phyloP scores from a whole-genome alignment of 176 grass and related monocot species.

The Paspalum notatum region DNA sequence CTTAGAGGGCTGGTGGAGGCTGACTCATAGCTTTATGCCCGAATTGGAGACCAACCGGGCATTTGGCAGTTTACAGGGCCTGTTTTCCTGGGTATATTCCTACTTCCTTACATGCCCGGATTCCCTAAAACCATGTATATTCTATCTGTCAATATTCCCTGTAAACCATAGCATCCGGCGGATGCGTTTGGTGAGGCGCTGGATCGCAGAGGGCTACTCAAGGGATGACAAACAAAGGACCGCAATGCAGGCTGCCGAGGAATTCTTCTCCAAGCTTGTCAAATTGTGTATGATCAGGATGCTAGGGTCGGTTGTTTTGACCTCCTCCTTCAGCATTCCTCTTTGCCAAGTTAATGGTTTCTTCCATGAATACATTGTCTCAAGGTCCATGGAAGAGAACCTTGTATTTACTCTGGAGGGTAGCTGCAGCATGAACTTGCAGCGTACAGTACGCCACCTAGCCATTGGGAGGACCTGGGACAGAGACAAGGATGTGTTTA shows the following conservation, averaged over 20 bases:
- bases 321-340: neutral
- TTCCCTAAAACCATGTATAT: conserved; percentile 47
- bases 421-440: neutral
- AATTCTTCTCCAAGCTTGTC: neutral
- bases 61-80: neutral
- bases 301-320: fast-evolving
- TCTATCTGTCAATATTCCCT: conserved; percentile 50
- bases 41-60: neutral
- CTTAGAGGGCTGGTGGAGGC: fast-evolving
- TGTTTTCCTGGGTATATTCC: conserved; percentile 27
- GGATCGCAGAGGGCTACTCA: conserved; percentile 42
- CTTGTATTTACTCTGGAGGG: conserved; percentile 15
- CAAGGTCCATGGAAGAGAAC: conserved; percentile 32
- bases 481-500: neutral
- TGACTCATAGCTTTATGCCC: neutral
- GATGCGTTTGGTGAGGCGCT: conserved; percentile 40
- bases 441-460: neutral
- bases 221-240: neutral
- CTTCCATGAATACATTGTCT: conserved; percentile 33
- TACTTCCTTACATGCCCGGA: conserved; percentile 31
- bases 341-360: conserved; percentile 38
- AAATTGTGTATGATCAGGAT: conserved; percentile 25
- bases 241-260: neutral
- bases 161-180: neutral
- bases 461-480: neutral